These are phyloP conservation scores for Dryas alaskensis DNA, from an alignment of 306 rosid genomes.

Conservation along the genomic window DNA sequence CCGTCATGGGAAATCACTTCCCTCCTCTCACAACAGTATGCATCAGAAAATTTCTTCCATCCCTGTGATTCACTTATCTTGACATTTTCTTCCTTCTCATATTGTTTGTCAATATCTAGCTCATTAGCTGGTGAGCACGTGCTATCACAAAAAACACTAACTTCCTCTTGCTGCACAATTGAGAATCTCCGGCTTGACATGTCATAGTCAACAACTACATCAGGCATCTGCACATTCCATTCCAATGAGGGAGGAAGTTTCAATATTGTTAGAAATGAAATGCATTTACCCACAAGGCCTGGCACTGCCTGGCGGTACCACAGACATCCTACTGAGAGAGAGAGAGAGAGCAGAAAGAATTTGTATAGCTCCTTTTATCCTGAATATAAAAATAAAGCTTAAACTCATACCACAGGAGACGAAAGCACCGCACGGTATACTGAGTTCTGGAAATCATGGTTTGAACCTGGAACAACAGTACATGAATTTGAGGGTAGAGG, in stretches of 20 bases:
- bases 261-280: no score
- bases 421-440: slow-evolving; percentile 82
- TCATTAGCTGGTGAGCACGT: slow-evolving; percentile 27
- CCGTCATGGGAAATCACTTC: slow-evolving; percentile 76
- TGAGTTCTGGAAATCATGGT: slow-evolving; percentile 72
- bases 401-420: slow-evolving; percentile 77
- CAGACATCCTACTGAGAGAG: no score
- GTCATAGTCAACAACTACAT: slow-evolving; percentile 80
- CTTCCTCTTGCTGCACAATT: slow-evolving; percentile 82
- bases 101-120: slow-evolving; percentile 18
- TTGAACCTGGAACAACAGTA: slow-evolving; percentile 73
- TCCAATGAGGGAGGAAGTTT: no score
- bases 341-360: no score
- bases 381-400: background rate
- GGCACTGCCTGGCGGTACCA: no score
- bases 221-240: slow-evolving; percentile 68
- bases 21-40: slow-evolving; percentile 60
- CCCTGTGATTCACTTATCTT: slow-evolving; percentile 34
- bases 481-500: slow-evolving; percentile 74
- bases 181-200: slow-evolving; percentile 63
- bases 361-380: background rate
- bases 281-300: no score
- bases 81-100: slow-evolving; percentile 30
- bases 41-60: slow-evolving; percentile 67
- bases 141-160: slow-evolving; percentile 39